These are phyloP conservation scores for Nemania sp. DNA, from an alignment of 2,329 filamentous ascomycete species.

Conservation along the genomic window DNA sequence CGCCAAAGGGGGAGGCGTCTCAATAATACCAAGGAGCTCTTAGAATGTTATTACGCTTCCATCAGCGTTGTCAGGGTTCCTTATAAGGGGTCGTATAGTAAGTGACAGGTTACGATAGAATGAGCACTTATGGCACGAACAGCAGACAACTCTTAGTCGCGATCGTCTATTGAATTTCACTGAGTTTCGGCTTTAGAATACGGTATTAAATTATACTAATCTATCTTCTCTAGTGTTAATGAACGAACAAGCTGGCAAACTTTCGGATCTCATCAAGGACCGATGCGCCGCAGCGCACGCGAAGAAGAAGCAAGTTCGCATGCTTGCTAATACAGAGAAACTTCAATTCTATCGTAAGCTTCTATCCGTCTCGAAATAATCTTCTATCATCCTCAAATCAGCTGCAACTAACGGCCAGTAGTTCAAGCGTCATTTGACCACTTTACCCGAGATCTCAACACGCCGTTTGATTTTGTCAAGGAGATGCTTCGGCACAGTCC, in stretches of 20 bases:
- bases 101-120: conserved; percentile 22
- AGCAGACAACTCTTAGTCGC: background rate
- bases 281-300: conserved; percentile 56
- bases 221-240: conserved; percentile 57
- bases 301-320: conserved; percentile 57
- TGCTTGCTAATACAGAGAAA: conserved; percentile 47
- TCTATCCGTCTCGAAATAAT: background rate
- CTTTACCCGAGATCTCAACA: conserved; percentile 49
- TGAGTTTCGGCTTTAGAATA: background rate
- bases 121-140: background rate
- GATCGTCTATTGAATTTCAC: background rate
- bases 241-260: conserved; percentile 60
- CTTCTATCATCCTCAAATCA: background rate
- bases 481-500: conserved; percentile 52
- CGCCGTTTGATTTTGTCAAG: conserved; percentile 52
- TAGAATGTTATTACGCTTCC: conserved; percentile 63
- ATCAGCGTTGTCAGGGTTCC: conserved; percentile 63
- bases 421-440: conserved; percentile 51
- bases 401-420: conserved; percentile 47
- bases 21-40: conserved; percentile 58
- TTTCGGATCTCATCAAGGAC: conserved; percentile 57
- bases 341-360: conserved; percentile 33
- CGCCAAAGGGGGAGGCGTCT: conserved; percentile 55
- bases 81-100: conserved; percentile 52
- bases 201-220: conserved; percentile 8